Evolutionary conservation across 2,329 filamentous ascomycete species (phyloP), one percentile per base, ranked within the genome.

Genomic region (Claviceps lovelessii): DNA sequence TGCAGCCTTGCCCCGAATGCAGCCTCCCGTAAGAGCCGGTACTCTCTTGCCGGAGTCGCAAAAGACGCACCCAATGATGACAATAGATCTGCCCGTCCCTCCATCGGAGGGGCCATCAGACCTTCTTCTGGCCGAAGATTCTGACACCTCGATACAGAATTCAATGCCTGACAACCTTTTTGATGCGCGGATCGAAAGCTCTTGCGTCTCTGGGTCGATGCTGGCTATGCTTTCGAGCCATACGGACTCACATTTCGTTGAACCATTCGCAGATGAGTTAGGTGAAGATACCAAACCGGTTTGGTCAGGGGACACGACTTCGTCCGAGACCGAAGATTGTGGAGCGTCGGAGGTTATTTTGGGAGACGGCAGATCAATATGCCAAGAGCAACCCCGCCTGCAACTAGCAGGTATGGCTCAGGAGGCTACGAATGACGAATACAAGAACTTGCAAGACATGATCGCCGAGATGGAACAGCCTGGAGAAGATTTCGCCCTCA

Each of bases 171-270:
- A 67, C 4, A 65, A 71, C 19, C 60, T 66, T 8, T 67, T 70
- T 23, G 64, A 63, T 10, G 67, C 67, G 11, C 65, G 69, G 4
- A 64, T 67, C 10, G 62, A 62, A 29, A 67, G 65, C 29, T 65
- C 73, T 31, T 61, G 66, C 31, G 76, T 77, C 58, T 70, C 73
- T 4, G 73, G 73, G 5, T 72, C 73, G 7, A 60, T 76, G 23
- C 76, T 74, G 37, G 70, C 72, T 13, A 70, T 74, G 8, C 61
- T 75, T 31, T 72, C 73, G 53, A 69, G 72, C 29, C 62, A 73
- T 52, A 70, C 68, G 0, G 72, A 76, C 37, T 71, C 70, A 4
- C 61, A 62, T 4, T 63, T 69, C 31, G 64, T 67, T 49, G 65
- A 69, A 35, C 68, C 67, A 17, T 23, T 6, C n/a, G 33, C 31